Percentiles rank a stretch among this genome's conserved stretches.
Conservation (phyloP, 805 yeast species). For the Scheffersomyces lignosus region DNA sequence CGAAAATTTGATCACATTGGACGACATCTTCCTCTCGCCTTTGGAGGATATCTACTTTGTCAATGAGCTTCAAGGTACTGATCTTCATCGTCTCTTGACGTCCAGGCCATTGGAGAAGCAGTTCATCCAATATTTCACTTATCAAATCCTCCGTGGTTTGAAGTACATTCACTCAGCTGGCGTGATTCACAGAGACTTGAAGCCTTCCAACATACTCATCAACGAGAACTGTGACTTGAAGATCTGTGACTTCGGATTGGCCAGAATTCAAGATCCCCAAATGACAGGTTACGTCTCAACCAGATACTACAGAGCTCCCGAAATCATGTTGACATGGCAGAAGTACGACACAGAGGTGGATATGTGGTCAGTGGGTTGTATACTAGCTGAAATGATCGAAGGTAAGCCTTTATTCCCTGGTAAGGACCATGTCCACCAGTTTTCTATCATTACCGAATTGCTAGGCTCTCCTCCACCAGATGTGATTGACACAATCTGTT, state of each 20-base stretch:
- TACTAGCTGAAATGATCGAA: slow-evolving; percentile 95
- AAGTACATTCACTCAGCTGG: slow-evolving; percentile 92
- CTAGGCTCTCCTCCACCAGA: slow-evolving; percentile 96
- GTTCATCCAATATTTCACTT: slow-evolving; percentile 93
- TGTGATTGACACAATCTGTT: slow-evolving; percentile 93
- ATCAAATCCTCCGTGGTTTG: slow-evolving; percentile 88
- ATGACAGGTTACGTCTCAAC: slow-evolving; percentile 99
- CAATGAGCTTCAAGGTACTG: slow-evolving; percentile 96
- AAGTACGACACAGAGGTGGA: slow-evolving; percentile 96
- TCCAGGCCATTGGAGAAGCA: slow-evolving; percentile 94
- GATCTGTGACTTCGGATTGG: slow-evolving; percentile 92
- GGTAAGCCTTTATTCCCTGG: slow-evolving; percentile 98
- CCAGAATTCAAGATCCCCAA: slow-evolving; percentile 96
- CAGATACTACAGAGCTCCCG: slow-evolving; percentile 95
- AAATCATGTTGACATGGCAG: slow-evolving; percentile 98
- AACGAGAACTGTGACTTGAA: slow-evolving; percentile 90
- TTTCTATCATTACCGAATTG: slow-evolving; percentile 92
- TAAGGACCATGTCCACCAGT: slow-evolving; percentile 97
- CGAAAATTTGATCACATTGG: slow-evolving; percentile 89
- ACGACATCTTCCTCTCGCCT: slow-evolving; percentile 92
- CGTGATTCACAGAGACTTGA: slow-evolving; percentile 85
- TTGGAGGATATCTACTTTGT: slow-evolving; percentile 95
- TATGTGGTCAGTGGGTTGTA: slow-evolving; percentile 98
- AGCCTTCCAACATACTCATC: slow-evolving; percentile 80
- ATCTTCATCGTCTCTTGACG: slow-evolving; percentile 84